Base-by-base conservation (phyloP, 768 basidiomycete genomes). In the Pleurotus ostreatus region DNA sequence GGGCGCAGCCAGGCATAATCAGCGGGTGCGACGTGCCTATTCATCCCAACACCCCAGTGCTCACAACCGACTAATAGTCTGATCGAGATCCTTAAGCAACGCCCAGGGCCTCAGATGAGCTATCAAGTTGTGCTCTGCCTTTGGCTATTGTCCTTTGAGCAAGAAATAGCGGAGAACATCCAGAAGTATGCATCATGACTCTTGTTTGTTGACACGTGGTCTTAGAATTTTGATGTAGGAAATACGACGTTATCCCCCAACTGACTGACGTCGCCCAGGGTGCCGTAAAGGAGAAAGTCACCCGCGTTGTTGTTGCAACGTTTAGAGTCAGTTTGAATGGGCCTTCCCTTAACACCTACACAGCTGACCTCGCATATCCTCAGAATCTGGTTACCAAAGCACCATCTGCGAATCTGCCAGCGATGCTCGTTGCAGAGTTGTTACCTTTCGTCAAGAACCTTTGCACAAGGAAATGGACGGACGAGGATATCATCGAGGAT, bases 221-320 rank as follows among this genome's bases (percentile, higher is more conserved):
- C 18, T 9, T 13, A 11, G 13, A 20, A 34, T 15, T 16, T 15
- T 30, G 20, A 16, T 23, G 48, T 12, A 97, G 94, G 74, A 89
- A 87, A 69, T 96, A 86, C 68, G 91, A 96, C 65, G 79, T 98
- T 37, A 86, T 97, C 62, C 91, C 94, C 22, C 74, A 92, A 20
- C 77, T 99, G 39, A 85, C 87, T 30, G 82, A 88, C 46, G 83
- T 93, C 39, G 94, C 94, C 2, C 91, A 95, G 66, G 81, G 76
- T 5, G 95, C 95, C 4, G 89, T 91, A 30, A 99, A 99, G 70
- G 96, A 98, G 74, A 99, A 99, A 71, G 92, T 99, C 25, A 89
- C 93, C 59, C 86, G 97, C 7, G 89, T 98, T 12, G 85, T 95
- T 55, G 78, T 98, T 38, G 92, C 97, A 12, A 93, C 95, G 1